A percentile compares a stretch with the other conserved stretches of the same genome.
phyloP scores from a whole-genome alignment of 768 basidiomycete genomes.

The Dacryopinax spathularia region DNA sequence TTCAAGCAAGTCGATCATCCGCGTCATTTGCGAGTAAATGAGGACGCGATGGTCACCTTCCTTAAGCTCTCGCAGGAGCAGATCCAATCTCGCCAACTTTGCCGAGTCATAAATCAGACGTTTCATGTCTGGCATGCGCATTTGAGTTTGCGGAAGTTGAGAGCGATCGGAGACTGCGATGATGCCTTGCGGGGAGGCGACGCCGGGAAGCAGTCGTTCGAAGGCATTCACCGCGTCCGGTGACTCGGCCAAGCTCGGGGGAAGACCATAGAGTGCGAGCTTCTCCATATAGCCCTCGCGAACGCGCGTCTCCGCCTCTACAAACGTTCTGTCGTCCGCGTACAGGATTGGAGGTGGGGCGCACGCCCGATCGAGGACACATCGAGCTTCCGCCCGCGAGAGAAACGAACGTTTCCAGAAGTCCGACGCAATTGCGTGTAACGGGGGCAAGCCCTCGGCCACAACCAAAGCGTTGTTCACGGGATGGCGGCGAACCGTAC shows the following conservation, averaged over 20 bases:
- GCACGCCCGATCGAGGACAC: constrained; percentile 71
- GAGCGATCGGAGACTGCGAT: constrained; percentile 47
- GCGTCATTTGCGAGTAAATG: constrained; percentile 99
- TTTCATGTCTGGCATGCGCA: constrained; percentile 91
- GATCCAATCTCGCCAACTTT: constrained; percentile 82
- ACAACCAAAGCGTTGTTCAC: constrained; percentile 23
- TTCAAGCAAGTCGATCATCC: constrained; percentile 99
- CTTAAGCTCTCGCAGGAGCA: constrained; percentile 83
- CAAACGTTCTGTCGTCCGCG: constrained; percentile 63
- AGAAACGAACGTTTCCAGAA: constrained; percentile 67
- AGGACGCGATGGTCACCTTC: constrained; percentile 83
- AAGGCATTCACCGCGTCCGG: constrained; percentile 36
- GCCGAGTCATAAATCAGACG: constrained; percentile 91
- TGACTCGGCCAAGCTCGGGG: constrained; percentile 49
- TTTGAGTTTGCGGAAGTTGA: constrained; percentile 65
- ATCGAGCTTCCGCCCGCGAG: constrained; percentile 63
- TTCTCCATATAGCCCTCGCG: constrained; percentile 60
- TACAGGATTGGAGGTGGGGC: constrained; percentile 69
- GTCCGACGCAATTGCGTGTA: constrained; percentile 45
- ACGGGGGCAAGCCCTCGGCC: constrained; percentile 35
- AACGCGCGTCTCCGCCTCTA: constrained; percentile 49
- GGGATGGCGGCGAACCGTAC: constrained; percentile 26
- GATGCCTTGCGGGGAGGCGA: constrained; percentile 49
- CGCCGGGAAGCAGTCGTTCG: constrained; percentile 37
- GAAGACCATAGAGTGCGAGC: constrained; percentile 70